Conservation (phyloP, 805 yeast species). For the Metschnikowia proteae region DNA sequence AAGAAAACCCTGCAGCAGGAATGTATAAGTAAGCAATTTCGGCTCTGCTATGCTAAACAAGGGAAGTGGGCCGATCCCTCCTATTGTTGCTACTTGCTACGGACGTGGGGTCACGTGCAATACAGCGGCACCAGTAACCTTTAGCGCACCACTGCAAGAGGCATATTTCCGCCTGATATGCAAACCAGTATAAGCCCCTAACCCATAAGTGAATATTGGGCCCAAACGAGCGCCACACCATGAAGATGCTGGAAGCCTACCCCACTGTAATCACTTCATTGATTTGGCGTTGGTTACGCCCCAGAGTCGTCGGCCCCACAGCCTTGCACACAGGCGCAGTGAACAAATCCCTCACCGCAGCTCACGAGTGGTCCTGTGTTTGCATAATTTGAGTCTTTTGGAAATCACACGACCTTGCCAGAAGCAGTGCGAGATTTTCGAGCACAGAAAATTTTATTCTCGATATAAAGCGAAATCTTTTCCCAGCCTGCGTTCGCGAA, state of each 20-base stretch:
- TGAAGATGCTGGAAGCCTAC: no score
- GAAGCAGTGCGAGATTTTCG: constrained; percentile 2
- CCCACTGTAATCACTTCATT: no score
- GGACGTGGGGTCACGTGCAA: background rate
- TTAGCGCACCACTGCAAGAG: background rate
- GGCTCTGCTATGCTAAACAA: no score
- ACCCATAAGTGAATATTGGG: no score
- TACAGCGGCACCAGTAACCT: background rate
- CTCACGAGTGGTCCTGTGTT: background rate
- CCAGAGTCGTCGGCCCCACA: background rate
- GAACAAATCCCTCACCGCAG: constrained; percentile 2
- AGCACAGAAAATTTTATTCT: constrained; percentile 1
- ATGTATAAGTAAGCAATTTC: no score
- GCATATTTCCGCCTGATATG: background rate
- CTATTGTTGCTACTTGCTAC: background rate
- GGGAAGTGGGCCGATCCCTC: background rate
- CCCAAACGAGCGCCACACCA: background rate
- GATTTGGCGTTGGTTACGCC: no score
- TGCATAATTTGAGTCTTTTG: background rate
- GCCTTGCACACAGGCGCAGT: background rate
- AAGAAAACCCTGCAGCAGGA: no score
- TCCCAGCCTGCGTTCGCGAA: background rate
- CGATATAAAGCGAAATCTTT: constrained; percentile 5
- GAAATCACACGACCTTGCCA: background rate
- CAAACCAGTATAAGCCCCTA: background rate